Evolutionary conservation across 257 asterid species (phyloP), one percentile per base, ranked within the genome.

Genomic region (Verbena officinalis): DNA sequence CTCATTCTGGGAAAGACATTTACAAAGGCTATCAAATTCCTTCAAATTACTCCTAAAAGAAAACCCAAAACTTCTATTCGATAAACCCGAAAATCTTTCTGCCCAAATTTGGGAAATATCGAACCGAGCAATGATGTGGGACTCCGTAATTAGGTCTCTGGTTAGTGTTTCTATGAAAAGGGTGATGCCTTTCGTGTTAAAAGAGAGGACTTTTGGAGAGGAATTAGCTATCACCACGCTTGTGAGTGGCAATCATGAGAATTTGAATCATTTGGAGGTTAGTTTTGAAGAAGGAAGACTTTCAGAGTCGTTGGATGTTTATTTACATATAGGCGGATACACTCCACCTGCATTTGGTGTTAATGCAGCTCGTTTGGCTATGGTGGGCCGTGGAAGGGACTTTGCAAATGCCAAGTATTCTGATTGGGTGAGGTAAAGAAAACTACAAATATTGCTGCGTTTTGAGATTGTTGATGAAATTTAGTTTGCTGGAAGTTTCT

Each of bases 1-100:
- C 77, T 65, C 90, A 54, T 90, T 90, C 76, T 94, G 96, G 99
- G 85, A 80, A 40, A 84, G 96, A 53, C 97, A 94, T 57, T 59
- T 86, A 57, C 58, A 13, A 54, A 84, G 99, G 73, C 84, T 94
- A 33, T 78, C 95, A 8, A 75, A 83, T 77, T 94, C 97, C 33
- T 65, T 86, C 39, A 80, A 79, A 59, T 67, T 83, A 27, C 62
- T 94, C 42, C 46, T 86, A 42, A 75, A 72, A 55, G 66, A 75
- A 6, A 77, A 75, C 24, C 96, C 95, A 0, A 72, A 71, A 12
- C 78, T 88, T 53, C 19, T 94, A 36, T 84, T 86, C 55, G 64
- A 34, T 49, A 74, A 65, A 0, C 64, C 75, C 9, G 48, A 33
- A 9, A 78, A 34, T 46, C 19, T 12, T 54, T 34, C 16, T 40